Conservation (phyloP, 2,329 filamentous ascomycete genomes). For the Neonectria hederae region DNA sequence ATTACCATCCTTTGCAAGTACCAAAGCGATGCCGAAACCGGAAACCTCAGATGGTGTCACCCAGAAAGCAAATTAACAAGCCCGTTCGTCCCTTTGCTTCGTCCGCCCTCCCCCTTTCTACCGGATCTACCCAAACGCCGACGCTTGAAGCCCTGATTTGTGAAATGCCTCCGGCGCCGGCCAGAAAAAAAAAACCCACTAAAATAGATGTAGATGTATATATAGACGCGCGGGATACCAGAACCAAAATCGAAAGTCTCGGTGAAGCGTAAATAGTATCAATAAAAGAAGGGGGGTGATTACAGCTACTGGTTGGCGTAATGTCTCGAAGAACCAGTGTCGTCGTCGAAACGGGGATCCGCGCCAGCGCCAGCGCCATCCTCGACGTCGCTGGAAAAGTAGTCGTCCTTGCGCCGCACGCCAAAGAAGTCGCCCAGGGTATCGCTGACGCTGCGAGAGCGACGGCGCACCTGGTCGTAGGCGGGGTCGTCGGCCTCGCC, state of each 20-base stretch:
- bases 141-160: constrained; percentile 39
- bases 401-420: constrained; percentile 41
- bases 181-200: constrained; percentile 30
- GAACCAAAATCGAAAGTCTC: constrained; percentile 26
- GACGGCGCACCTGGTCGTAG: constrained; percentile 36
- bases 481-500: constrained; percentile 30
- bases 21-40: not conserved
- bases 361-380: constrained; percentile 27
- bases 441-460: constrained; percentile 54
- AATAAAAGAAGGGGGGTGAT: constrained; percentile 24
- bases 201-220: constrained; percentile 13
- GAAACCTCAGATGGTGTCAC: not conserved
- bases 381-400: constrained; percentile 34
- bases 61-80: not conserved
- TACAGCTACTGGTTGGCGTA: constrained; percentile 21
- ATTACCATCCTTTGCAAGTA: not conserved
- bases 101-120: constrained; percentile 10
- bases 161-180: constrained; percentile 36
- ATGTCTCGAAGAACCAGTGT: constrained; percentile 13
- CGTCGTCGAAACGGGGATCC: constrained; percentile 11
- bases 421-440: constrained; percentile 53
- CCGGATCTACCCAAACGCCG: constrained; percentile 40
- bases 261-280: constrained; percentile 26
- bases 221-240: not conserved
- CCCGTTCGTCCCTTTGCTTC: not conserved